Base-by-base conservation (phyloP, 768 basidiomycete species). In the Kwoniella bestiolae region DNA sequence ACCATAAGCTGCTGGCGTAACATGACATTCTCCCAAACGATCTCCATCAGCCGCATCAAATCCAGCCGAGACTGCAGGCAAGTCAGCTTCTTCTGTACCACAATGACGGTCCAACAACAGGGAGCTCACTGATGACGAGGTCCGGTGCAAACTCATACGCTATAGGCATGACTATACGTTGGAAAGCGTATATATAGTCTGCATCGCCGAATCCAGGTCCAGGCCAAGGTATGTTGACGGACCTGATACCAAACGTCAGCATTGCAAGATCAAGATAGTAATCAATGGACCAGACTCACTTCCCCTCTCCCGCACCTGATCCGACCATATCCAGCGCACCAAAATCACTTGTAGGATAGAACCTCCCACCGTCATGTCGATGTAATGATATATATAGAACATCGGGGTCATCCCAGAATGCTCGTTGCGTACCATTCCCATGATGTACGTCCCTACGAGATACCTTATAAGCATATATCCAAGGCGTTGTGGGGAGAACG, bases 181-280 rank as follows among this genome's bases (percentile, higher is more conserved):
- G 94, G 81, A 99, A 98, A 0, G 96, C 96, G 73, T 94, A 89
- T 21, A 99, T 85, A 74, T 99, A 99, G 76, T 99, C 96, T 14
- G 92, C 91, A 77, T 99, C 95, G 5, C 87, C 87, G 88, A 96
- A 95, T 16, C 91, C 93, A 41, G 81, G 82, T 57, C 86, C 85
- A 7, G 93, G 92, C 94, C 96, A 99, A 0, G 95, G 94, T 60
- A 99, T 86, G 79, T 99, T 99, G 71, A 99, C 92, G 53, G 93
- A 97, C 63, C 63, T 68, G 31, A 0, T 28, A 25, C 21, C 11
- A 9, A n/a, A 25, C 38, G 25, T 56, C 31, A 47, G 41, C 41
- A 44, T 5, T 21, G 35, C 7, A 58, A 23, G 38, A 7, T 18
- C 18, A 18, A 12, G 38, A 29, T 12, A 53, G n/a, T 26, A 18